Base-by-base conservation (phyloP, 2,329 filamentous ascomycete genomes). In the Plectosphaerella cucumerina region DNA sequence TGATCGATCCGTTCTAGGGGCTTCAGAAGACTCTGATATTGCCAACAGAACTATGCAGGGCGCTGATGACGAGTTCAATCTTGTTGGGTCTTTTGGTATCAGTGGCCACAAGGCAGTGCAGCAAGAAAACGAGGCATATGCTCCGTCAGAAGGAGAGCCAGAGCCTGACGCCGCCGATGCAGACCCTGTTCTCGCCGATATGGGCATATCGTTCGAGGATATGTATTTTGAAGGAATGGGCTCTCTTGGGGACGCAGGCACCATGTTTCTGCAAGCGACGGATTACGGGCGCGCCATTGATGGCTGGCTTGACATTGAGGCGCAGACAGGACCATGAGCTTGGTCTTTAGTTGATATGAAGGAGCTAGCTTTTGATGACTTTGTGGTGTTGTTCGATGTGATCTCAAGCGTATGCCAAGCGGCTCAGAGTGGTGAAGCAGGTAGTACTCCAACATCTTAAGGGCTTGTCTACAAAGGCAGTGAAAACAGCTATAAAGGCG, bases 61-160 rank as follows among this genome's bases (percentile, higher is more conserved):
- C 21, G 58, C 56, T 0, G 63, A 62, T 6, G 63, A 60, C 2
- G 67, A 68, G 31, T 69, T 67, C 23, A 58, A 65, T 18, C 59
- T 71, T 3, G 64, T 71, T 26, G 69, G 69, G 8, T 70, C 67
- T 0, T 65, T 64, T 10, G 67, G 68, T 2, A 68, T 71, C 6
- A 67, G 65, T 3, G 67, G 65, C 0, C 69, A 71, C 56, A 68
- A 66, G 44, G 60, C 67, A 1, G 67, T 69, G n/a, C 62, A 64
- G 0, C 58, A 62, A 20, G 61, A 70, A 17, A 61, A 60, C 15
- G 63, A 65, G 0, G 64, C 61, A 0, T 70, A 69, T 45, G 65
- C 68, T 1, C 68, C 68, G 1, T 61, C 67, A 20, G 61, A 64
- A 5, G 54, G 17, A 12, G n/a, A 20, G 17, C 15, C 39, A 5